phyloP scores from a whole-genome alignment of 139 green algal species.

The Limnomonas spitsbergensis region DNA sequence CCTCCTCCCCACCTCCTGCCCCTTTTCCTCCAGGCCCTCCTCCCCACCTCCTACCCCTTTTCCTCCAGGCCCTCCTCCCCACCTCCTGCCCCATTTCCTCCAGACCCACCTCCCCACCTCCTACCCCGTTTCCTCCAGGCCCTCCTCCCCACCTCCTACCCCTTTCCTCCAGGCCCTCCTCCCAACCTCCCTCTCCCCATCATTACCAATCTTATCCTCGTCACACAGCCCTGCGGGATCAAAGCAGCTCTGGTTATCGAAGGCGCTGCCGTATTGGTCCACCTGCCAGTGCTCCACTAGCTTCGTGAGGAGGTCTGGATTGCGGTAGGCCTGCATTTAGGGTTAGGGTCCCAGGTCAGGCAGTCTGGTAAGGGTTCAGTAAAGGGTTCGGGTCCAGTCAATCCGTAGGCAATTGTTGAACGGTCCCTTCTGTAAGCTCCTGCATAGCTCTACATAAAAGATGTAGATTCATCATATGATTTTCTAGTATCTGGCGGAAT shows the following conservation, averaged over 20 bases:
- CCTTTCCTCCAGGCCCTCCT: too few relatives aligned
- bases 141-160: too few relatives aligned
- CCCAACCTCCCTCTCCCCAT: too few relatives aligned
- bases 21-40: too few relatives aligned
- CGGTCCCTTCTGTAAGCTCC: not conserved
- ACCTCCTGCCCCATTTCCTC: too few relatives aligned
- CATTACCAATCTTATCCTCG: not conserved
- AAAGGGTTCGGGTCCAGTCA: not conserved
- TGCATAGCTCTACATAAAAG: not conserved
- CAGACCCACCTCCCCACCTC: too few relatives aligned
- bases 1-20: too few relatives aligned
- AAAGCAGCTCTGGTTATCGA: not conserved
- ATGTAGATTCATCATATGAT: not conserved
- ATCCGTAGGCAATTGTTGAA: not conserved
- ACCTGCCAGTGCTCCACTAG: slow-evolving; percentile 10
- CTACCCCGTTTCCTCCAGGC: too few relatives aligned
- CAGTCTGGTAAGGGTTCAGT: not conserved
- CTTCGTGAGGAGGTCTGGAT: slow-evolving; percentile 11
- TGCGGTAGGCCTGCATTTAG: slow-evolving; percentile 7
- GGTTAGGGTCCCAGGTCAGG: not conserved
- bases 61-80: too few relatives aligned
- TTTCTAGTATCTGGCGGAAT: not conserved
- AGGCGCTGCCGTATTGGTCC: not conserved
- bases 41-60: too few relatives aligned
- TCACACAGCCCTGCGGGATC: not conserved